Base-by-base conservation (phyloP, 2,329 filamentous ascomycete genomes). In the Penicillium polonicum region DNA sequence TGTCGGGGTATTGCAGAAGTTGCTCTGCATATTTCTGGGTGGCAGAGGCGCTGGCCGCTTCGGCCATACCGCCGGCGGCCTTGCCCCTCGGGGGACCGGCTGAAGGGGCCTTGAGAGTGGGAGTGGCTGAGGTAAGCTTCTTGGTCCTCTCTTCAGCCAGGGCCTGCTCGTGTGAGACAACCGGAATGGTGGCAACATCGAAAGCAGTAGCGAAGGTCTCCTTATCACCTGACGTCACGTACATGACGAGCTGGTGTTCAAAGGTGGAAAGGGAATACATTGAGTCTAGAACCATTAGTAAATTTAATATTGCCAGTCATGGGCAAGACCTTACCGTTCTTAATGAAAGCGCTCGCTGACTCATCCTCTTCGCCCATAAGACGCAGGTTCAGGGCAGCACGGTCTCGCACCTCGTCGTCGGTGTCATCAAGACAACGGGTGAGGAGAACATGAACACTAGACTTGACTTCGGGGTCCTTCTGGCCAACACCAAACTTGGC, bases 401-500 rank as follows among this genome's bases (percentile, higher is more conserved):
- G 91, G 73, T 99, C 94, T 67, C 94, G 87, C 57, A 99, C 94
- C 78, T 99, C 94, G 70, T 99, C 94, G 76, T 99, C 94, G 4
- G 92, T 92, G 73, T 99, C 94, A 74, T 99, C 94, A 68, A 99
- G 79, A 75, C 94, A 99, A 72, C 94, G 85, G 27, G 90, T 95
- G 36, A 99, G 87, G 46, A 99, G 84, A 49, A 99, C 94, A 63
- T 89, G 86, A 52, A 99, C 93, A 74, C 92, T 97, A 68, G 91
- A 88, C 85, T 97, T 97, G 70, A 99, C 91, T 74, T 99, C 94
- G 0, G 90, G 88, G 70, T 97, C 94, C 78, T 95, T 92, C 76
- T 97, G 94, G 35, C 91, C 92, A 58, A 97, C 93, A 68, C 94
- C 94, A 71, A 99, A 99, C 77, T 97, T 99, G 69, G 93, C 91